A percentile compares a stretch with the other conserved stretches of the same genome.
Evolutionary conservation across 202 grass and related monocot species (phyloP).

Genomic region (Schoenoplectus tabernaemontani): DNA sequence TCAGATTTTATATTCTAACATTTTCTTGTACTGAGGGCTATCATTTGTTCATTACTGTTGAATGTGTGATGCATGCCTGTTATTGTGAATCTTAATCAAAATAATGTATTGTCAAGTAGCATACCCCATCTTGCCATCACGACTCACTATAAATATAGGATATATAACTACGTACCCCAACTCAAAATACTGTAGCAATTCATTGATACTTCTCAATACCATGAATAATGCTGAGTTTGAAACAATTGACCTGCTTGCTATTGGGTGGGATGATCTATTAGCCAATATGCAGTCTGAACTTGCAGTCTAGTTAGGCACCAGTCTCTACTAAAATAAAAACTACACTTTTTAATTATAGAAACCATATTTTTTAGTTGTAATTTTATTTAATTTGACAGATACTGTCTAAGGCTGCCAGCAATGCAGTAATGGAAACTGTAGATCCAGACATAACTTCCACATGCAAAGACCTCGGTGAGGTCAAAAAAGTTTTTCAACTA

Average conservation of each 20-base stretch:
- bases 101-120: slow-evolving; percentile 25
- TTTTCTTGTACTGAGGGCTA: background rate
- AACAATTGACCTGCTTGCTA: background rate
- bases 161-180: background rate
- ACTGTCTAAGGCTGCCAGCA: slow-evolving; percentile 51
- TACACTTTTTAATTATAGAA: background rate
- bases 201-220: slow-evolving; percentile 6
- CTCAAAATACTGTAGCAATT: slow-evolving; percentile 1
- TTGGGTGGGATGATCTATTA: background rate
- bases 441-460: slow-evolving; percentile 54
- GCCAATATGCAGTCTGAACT: background rate
- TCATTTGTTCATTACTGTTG: slow-evolving; percentile 9
- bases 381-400: slow-evolving; percentile 43
- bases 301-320: background rate
- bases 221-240: background rate
- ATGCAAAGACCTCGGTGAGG: slow-evolving; percentile 65
- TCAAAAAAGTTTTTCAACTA: slow-evolving; percentile 78
- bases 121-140: background rate
- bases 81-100: slow-evolving; percentile 8
- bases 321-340: background rate
- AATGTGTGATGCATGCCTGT: background rate
- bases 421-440: slow-evolving; percentile 86
- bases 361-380: background rate
- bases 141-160: background rate
- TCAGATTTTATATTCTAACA: background rate